Percentiles rank a stretch among this genome's conserved stretches.
These are phyloP conservation scores for Chrysopogon serrulatus DNA, from an alignment of 176 grass and related monocot genomes.

Conservation along the genomic window DNA sequence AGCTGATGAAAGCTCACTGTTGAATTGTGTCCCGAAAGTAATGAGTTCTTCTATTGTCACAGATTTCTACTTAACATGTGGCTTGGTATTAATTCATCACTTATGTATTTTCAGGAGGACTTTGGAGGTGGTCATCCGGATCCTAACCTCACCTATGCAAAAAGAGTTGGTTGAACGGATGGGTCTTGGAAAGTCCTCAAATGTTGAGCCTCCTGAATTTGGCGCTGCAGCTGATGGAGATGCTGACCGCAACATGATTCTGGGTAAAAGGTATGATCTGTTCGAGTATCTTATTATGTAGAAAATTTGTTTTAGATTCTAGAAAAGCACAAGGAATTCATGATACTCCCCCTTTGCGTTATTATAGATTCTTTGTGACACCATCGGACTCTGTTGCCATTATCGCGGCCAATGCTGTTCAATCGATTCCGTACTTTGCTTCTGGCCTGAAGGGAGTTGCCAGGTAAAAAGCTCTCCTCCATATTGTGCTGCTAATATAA, in stretches of 20 bases:
- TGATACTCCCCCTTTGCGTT: background rate
- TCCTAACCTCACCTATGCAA: slow-evolving; percentile 97
- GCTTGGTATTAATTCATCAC: slow-evolving; percentile 3
- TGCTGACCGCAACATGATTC: slow-evolving; percentile 98
- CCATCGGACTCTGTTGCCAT: slow-evolving; percentile 98
- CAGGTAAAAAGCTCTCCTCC: slow-evolving; percentile 46
- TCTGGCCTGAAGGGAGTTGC: slow-evolving; percentile 99
- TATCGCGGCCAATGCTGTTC: slow-evolving; percentile 97
- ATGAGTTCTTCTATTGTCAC: background rate
- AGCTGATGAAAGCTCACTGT: slow-evolving; percentile 82
- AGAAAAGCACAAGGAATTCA: slow-evolving; percentile 11
- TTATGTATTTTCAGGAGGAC: slow-evolving; percentile 72
- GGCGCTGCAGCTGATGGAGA: slow-evolving; percentile 97
- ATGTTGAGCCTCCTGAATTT: slow-evolving; percentile 85
- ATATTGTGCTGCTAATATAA: slow-evolving; percentile 13
- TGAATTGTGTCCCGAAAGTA: slow-evolving; percentile 96
- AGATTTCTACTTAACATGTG: background rate
- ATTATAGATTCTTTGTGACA: slow-evolving; percentile 91
- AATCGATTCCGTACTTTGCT: slow-evolving; percentile 88
- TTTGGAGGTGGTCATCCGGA: slow-evolving; percentile 97
- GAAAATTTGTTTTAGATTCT: background rate
- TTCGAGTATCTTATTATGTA: background rate
- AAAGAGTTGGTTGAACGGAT: slow-evolving; percentile 95
- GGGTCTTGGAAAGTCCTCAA: slow-evolving; percentile 80
- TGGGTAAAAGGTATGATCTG: slow-evolving; percentile 83